A percentile compares a stretch with the other conserved stretches of the same genome.
phyloP scores from a whole-genome alignment of 495 filamentous ascomycete genomes.

The Cenococcum geophilum region DNA sequence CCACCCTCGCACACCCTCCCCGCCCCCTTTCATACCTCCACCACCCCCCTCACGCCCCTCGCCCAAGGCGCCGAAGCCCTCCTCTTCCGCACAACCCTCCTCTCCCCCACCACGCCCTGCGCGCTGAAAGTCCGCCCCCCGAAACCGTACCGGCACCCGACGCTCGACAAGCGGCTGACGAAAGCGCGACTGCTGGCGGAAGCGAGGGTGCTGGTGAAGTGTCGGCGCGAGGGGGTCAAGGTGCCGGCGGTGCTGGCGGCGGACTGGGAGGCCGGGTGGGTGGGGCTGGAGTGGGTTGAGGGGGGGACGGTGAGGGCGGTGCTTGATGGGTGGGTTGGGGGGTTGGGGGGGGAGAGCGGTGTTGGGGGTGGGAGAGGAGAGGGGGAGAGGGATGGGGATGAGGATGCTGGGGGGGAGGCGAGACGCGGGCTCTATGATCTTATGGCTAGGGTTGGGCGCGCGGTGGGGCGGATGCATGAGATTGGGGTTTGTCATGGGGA shows the following conservation, averaged over 20 bases:
- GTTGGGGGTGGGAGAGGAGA: conserved; percentile 35
- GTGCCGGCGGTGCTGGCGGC: conserved; percentile 73
- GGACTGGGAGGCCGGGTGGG: conserved; percentile 69
- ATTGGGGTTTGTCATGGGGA: conserved; percentile 88
- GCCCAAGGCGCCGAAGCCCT: conserved; percentile 93
- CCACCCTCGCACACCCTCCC: conserved; percentile 46
- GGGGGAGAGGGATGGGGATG: no score
- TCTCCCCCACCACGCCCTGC: conserved; percentile 59
- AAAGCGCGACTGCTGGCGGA: conserved; percentile 80
- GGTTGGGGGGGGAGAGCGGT: conserved; percentile 33
- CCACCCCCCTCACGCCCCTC: conserved; percentile 55
- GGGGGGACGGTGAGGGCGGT: conserved; percentile 62
- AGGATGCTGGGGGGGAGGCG: no score
- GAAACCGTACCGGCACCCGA: conserved; percentile 89
- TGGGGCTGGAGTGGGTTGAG: conserved; percentile 85
- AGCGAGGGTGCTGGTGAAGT: conserved; percentile 72
- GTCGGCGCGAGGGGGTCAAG: conserved; percentile 64
- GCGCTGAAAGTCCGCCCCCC: conserved; percentile 90
- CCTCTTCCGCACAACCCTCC: conserved; percentile 80
- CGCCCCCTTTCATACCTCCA: conserved; percentile 54
- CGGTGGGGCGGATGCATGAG: conserved; percentile 74
- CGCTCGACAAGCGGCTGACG: conserved; percentile 80
- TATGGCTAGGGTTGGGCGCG: conserved; percentile 65
- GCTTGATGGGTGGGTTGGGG: conserved; percentile 58
- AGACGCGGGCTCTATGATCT: conserved; percentile 51